phyloP scores from a whole-genome alignment of 192 early-diverging fungal species.

The Helicostylum pulchrum region DNA sequence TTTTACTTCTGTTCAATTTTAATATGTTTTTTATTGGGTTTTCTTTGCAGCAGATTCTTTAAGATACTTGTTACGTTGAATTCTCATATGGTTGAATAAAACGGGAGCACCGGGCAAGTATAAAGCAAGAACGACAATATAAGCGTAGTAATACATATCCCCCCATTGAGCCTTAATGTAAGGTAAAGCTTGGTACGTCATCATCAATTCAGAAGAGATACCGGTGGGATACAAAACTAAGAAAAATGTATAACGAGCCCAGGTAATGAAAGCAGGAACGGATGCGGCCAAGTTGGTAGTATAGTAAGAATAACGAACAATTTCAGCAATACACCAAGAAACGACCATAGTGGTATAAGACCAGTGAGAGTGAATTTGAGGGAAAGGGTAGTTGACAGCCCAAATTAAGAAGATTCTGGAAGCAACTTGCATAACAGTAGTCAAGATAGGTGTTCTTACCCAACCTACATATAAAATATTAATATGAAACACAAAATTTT shows the following conservation, averaged over 20 bases:
- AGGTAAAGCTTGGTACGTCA: conserved; percentile 70
- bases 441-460: conserved; percentile 77
- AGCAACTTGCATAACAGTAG: conserved; percentile 83
- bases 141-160: conserved; percentile 55
- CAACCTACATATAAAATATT: conserved; percentile 50
- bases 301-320: conserved; percentile 91
- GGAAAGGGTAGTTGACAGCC: conserved; percentile 70
- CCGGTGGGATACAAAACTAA: conserved; percentile 90
- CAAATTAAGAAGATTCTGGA: conserved; percentile 86
- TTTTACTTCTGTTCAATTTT: too few species aligned
- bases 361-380: conserved; percentile 62
- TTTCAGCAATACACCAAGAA: conserved; percentile 92
- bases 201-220: conserved; percentile 76
- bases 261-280: conserved; percentile 56
- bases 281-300: conserved; percentile 63
- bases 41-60: conserved; percentile 19
- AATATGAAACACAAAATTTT: neutral
- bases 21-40: too few species aligned
- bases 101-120: conserved; percentile 80
- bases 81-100: conserved; percentile 92
- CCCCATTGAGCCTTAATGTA: conserved; percentile 49
- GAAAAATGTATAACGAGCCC: conserved; percentile 92
- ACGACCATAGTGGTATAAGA: conserved; percentile 78
- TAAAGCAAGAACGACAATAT: conserved; percentile 53
- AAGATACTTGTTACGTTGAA: conserved; percentile 79